Percentiles rank a stretch among this genome's conserved stretches.
These are phyloP conservation scores for Oryza australiensis DNA, from an alignment of 176 grass and related monocot species.

Conservation along the genomic window DNA sequence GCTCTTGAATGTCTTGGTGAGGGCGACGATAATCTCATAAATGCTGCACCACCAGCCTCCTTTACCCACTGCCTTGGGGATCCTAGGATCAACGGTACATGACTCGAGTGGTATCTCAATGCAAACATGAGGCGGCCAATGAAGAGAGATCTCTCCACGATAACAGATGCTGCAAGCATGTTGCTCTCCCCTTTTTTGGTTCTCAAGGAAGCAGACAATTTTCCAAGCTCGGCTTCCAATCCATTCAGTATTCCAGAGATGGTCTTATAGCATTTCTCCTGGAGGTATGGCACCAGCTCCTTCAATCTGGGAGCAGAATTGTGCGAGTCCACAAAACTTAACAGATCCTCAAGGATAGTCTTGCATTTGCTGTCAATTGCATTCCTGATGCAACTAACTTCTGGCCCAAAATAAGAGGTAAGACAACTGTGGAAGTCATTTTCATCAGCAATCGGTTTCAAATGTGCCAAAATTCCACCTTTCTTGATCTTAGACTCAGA, in stretches of 20 bases:
- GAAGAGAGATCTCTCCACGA: conserved; percentile 88
- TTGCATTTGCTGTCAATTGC: conserved; percentile 92
- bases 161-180: conserved; percentile 54
- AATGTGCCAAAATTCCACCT: conserved; percentile 70
- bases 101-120: conserved; percentile 82
- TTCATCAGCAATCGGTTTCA: conserved; percentile 88
- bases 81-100: conserved; percentile 84
- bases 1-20: conserved; percentile 57
- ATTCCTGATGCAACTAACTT: conserved; percentile 82
- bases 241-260: conserved; percentile 66
- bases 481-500: conserved; percentile 86
- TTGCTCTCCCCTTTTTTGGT: conserved; percentile 41
- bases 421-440: conserved; percentile 85
- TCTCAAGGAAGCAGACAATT: conserved; percentile 63
- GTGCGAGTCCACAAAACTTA: conserved; percentile 90
- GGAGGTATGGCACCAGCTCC: conserved; percentile 85
- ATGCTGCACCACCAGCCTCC: conserved; percentile 49
- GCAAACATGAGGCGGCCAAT: conserved; percentile 91
- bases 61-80: conserved; percentile 91
- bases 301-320: conserved; percentile 83
- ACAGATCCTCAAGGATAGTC: conserved; percentile 84
- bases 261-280: conserved; percentile 88
- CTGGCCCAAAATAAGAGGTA: conserved; percentile 68
- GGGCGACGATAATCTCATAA: conserved; percentile 62
- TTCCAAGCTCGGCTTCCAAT: conserved; percentile 70